phyloP scores from a whole-genome alignment of 768 basidiomycete species.

The Leucogyrophana mollusca region DNA sequence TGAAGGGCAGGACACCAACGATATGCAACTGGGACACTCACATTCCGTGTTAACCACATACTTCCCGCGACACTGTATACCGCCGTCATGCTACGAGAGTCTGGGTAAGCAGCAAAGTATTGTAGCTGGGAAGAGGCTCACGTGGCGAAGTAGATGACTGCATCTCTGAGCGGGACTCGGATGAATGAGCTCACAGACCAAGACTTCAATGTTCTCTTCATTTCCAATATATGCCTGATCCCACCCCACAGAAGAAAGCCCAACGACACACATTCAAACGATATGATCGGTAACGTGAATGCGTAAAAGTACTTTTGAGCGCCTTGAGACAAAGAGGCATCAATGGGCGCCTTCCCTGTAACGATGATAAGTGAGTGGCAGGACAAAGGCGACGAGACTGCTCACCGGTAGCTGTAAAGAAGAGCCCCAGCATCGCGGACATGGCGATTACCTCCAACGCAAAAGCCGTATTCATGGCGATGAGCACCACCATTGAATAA shows the following conservation, averaged over 20 bases:
- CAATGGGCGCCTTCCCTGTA: background rate
- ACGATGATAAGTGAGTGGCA: background rate
- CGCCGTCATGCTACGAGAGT: slow-evolving; percentile 22
- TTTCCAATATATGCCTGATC: slow-evolving; percentile 17
- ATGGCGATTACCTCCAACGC: slow-evolving; percentile 1
- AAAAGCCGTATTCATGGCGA: background rate
- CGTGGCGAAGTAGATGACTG: slow-evolving; percentile 10
- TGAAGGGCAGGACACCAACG: too few species aligned
- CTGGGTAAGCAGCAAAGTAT: background rate
- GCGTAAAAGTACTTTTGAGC: slow-evolving; percentile 1
- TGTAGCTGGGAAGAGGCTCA: background rate
- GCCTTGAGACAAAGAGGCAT: background rate
- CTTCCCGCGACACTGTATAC: slow-evolving; percentile 21
- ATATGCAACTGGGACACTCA: slow-evolving; percentile 2
- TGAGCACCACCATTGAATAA: background rate
- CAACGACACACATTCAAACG: slow-evolving; percentile 29
- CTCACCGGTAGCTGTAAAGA: background rate
- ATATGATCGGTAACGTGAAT: slow-evolving; percentile 22
- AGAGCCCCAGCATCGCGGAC: background rate
- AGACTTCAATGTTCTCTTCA: slow-evolving; percentile 8
- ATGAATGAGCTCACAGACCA: slow-evolving; percentile 18
- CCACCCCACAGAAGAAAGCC: slow-evolving; percentile 22
- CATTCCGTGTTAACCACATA: slow-evolving; percentile 22
- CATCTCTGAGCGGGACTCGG: slow-evolving; percentile 25
- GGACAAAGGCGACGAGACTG: background rate